Conservation (phyloP, 2,329 filamentous ascomycete species). For the Botrytis fragariae region DNA sequence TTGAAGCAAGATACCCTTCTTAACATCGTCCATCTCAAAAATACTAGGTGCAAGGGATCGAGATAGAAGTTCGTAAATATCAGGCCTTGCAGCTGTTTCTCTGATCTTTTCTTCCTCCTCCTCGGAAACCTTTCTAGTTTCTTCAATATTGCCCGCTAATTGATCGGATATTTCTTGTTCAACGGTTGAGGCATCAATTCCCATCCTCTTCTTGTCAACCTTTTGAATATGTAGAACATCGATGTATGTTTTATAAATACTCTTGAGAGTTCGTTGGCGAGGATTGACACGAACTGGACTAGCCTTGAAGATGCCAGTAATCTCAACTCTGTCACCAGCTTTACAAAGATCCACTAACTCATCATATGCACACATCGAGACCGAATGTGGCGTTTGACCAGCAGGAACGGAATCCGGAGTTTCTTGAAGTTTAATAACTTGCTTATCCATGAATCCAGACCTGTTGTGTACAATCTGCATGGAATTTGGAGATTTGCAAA, state of each 20-base stretch:
- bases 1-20: constrained; percentile 95
- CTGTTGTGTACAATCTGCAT: constrained; percentile 99
- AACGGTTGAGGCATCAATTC: constrained; percentile 84
- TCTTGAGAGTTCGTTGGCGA: constrained; percentile 86
- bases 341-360: constrained; percentile 98
- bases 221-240: constrained; percentile 96
- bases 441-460: constrained; percentile 92
- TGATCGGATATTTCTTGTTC: constrained; percentile 67
- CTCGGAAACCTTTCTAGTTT: constrained; percentile 76
- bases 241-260: constrained; percentile 96
- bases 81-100: constrained; percentile 71
- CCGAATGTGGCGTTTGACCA: constrained; percentile 94
- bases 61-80: constrained; percentile 90
- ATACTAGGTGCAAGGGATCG: constrained; percentile 91
- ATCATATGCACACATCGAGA: constrained; percentile 94
- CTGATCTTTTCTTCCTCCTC: constrained; percentile 91
- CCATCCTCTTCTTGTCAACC: constrained; percentile 91
- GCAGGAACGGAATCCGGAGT: constrained; percentile 93
- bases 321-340: constrained; percentile 90
- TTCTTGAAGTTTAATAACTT: constrained; percentile 97
- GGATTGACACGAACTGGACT: constrained; percentile 93
- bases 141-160: constrained; percentile 69
- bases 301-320: constrained; percentile 95
- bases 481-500: constrained; percentile 83
- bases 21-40: constrained; percentile 97